Conservation (phyloP, 352 stramenopile genomes). For the Globisporangium viniferum region DNA sequence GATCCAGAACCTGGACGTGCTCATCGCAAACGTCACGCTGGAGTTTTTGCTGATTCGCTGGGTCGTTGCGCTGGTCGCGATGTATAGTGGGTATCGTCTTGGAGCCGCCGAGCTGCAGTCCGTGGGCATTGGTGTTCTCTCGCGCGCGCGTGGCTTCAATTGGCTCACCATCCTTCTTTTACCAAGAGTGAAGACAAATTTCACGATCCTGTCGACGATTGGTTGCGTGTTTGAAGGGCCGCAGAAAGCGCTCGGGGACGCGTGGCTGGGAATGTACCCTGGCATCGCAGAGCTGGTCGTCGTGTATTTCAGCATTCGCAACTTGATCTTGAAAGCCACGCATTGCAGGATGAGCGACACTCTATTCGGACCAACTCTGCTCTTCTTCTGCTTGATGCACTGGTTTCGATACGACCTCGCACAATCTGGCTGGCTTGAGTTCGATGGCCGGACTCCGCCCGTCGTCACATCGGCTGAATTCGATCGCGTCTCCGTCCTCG, state of each 20-base stretch:
- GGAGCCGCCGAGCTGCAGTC: not conserved
- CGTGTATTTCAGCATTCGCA: slow-evolving; percentile 42
- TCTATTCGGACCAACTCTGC: slow-evolving; percentile 37
- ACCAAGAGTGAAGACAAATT: slow-evolving; percentile 8
- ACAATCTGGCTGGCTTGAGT: slow-evolving; percentile 12
- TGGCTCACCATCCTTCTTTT: no score
- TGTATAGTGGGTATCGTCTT: slow-evolving; percentile 2
- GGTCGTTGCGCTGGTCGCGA: slow-evolving; percentile 18
- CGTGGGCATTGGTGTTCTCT: slow-evolving; percentile 19
- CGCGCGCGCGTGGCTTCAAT: no score
- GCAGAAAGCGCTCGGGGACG: slow-evolving; percentile 35
- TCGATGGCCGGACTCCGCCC: slow-evolving; percentile 29
- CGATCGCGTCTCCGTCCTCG: slow-evolving; percentile 18
- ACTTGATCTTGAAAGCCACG: slow-evolving; percentile 33
- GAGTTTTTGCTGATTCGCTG: slow-evolving; percentile 29
- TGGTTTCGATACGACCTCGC: slow-evolving; percentile 23
- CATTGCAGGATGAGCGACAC: slow-evolving; percentile 33
- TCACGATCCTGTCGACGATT: not conserved
- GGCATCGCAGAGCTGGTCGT: slow-evolving; percentile 11
- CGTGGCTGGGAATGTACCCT: not conserved
- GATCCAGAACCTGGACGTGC: slow-evolving; percentile 29
- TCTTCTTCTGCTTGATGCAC: slow-evolving; percentile 34
- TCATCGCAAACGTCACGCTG: slow-evolving; percentile 36
- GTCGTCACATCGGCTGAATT: slow-evolving; percentile 26
- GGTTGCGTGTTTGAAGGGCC: slow-evolving; percentile 40